These are phyloP conservation scores for Cladosporium halotolerans DNA, from an alignment of 2,329 filamentous ascomycete species.

Conservation along the genomic window DNA sequence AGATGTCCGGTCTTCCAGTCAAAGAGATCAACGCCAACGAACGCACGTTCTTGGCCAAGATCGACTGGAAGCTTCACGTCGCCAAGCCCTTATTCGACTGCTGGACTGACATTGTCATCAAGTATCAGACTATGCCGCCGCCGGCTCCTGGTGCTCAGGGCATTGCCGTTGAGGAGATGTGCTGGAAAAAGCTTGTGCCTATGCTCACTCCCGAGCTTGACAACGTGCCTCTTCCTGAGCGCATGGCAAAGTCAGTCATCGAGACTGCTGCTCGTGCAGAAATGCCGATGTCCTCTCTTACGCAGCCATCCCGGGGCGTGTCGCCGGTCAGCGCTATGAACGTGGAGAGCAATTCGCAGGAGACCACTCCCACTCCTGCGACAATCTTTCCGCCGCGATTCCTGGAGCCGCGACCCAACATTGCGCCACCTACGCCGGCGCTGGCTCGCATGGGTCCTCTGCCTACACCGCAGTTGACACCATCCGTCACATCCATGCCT, in stretches of 20 bases:
- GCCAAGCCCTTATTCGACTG: slow-evolving; percentile 80
- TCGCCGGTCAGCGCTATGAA: not conserved
- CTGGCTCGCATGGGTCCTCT: slow-evolving; percentile 50
- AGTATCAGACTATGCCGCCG: slow-evolving; percentile 58
- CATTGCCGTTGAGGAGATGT: slow-evolving; percentile 13
- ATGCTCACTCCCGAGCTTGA: slow-evolving; percentile 53
- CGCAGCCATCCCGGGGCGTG: not conserved
- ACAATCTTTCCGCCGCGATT: slow-evolving; percentile 38
- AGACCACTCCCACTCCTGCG: slow-evolving; percentile 39
- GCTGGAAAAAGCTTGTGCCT: slow-evolving; percentile 48
- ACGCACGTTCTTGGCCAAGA: slow-evolving; percentile 79
- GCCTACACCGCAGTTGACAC: slow-evolving; percentile 58
- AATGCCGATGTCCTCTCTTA: not conserved
- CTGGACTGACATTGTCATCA: slow-evolving; percentile 89
- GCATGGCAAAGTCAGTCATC: slow-evolving; percentile 8
- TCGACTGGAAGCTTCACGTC: slow-evolving; percentile 93
- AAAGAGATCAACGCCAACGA: slow-evolving; percentile 96
- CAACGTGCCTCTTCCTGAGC: slow-evolving; percentile 25
- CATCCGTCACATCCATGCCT: slow-evolving; percentile 41
- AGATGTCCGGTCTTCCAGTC: slow-evolving; percentile 93
- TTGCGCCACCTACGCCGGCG: slow-evolving; percentile 48
- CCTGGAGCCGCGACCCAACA: slow-evolving; percentile 46
- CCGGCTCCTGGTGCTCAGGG: slow-evolving; percentile 25
- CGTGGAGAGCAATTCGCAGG: slow-evolving; percentile 21
- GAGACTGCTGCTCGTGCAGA: slow-evolving; percentile 4